phyloP scores from a whole-genome alignment of 1,284 basidiomycete genomes.

The Leccinum subrobustum region DNA sequence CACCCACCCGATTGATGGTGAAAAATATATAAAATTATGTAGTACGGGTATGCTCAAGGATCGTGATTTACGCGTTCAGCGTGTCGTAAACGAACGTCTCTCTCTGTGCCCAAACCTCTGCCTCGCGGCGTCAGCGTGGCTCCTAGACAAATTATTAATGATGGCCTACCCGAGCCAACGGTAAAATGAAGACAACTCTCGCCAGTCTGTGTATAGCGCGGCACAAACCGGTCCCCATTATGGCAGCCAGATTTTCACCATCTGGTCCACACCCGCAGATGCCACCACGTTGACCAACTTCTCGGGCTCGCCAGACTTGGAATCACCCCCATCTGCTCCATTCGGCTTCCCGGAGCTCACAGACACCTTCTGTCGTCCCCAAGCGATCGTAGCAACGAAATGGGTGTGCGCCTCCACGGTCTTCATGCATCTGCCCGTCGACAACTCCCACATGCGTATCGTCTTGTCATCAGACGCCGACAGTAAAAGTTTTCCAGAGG shows the following conservation, averaged over 20 bases:
- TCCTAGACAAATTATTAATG: neutral
- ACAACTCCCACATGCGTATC: conserved; percentile 85
- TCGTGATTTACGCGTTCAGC: conserved; percentile 28
- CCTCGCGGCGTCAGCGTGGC: conserved; percentile 12
- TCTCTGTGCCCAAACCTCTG: conserved; percentile 8
- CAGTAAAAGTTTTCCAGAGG: conserved; percentile 81
- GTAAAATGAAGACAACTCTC: conserved; percentile 10
- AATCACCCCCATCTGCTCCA: conserved; percentile 36
- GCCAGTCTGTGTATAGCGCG: conserved; percentile 4
- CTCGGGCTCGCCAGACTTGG: conserved; percentile 42
- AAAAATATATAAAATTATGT: conserved; percentile 34
- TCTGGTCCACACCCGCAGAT: conserved; percentile 79
- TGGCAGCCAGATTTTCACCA: conserved; percentile 62
- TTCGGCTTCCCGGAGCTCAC: conserved; percentile 34
- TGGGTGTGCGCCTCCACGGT: conserved; percentile 85
- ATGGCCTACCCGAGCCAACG: conserved; percentile 17
- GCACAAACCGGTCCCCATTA: conserved; percentile 28
- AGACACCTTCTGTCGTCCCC: conserved; percentile 62
- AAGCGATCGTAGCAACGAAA: conserved; percentile 81
- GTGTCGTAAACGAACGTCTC: conserved; percentile 31
- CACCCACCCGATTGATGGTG: neutral
- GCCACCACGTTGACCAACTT: conserved; percentile 79
- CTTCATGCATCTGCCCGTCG: conserved; percentile 77
- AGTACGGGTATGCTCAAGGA: conserved; percentile 39
- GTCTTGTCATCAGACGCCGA: conserved; percentile 92